These are phyloP conservation scores for Populus hybrid DNA, from an alignment of 441 rosid species.

Conservation along the genomic window DNA sequence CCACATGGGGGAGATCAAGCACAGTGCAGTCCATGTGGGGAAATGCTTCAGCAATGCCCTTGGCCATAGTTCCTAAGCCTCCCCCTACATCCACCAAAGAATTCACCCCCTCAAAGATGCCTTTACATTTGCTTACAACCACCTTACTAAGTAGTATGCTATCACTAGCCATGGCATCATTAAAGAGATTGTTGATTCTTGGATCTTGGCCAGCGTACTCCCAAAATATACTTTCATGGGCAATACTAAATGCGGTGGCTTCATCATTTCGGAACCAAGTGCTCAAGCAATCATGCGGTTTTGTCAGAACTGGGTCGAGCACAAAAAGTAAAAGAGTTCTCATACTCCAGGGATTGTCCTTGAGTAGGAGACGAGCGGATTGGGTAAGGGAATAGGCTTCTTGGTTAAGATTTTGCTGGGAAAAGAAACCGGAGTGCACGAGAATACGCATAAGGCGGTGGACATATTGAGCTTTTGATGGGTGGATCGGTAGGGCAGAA, in stretches of 20 bases:
- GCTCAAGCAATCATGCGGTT: constrained; percentile 21
- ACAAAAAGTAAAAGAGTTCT: neutral
- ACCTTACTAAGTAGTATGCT: neutral
- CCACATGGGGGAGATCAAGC: too few species aligned
- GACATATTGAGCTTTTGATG: too few species aligned
- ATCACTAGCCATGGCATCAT: constrained; percentile 29
- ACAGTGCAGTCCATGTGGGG: too few species aligned
- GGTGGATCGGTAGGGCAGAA: too few species aligned
- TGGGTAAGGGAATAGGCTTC: constrained; percentile 23
- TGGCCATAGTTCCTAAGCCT: too few species aligned
- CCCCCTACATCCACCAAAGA: constrained; percentile 35
- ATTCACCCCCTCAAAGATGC: neutral
- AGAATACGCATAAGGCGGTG: too few species aligned
- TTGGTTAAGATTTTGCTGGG: neutral
- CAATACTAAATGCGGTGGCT: constrained; percentile 10
- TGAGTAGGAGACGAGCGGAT: constrained; percentile 17
- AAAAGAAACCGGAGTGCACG: constrained; percentile 25
- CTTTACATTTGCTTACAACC: too few species aligned
- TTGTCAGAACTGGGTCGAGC: constrained; percentile 10
- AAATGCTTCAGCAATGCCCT: too few species aligned
- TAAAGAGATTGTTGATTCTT: neutral
- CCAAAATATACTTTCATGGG: too few species aligned
- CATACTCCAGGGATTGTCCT: constrained; percentile 8
- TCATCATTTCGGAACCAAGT: constrained; percentile 28
- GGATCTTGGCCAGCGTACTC: neutral